phyloP scores from a whole-genome alignment of 139 green algal species.

The Dunaliella primolecta region DNA sequence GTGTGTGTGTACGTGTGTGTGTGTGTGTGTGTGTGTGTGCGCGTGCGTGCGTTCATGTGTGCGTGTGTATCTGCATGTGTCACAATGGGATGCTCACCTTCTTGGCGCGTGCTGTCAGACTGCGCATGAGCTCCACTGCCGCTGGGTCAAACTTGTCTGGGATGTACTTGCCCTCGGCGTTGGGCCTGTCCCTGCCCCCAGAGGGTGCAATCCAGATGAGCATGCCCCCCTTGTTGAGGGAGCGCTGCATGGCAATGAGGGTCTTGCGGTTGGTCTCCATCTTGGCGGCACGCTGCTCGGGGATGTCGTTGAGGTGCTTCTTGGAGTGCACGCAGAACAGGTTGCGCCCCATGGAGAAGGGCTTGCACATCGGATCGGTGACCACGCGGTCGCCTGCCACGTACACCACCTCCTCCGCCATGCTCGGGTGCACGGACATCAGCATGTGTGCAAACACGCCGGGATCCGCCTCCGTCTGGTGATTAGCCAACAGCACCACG shows the following conservation, averaged over 20 bases:
- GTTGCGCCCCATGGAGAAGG: slow-evolving; percentile 99
- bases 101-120: slow-evolving; percentile 33
- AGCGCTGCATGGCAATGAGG: slow-evolving; percentile 66
- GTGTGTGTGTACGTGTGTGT: slow-evolving; percentile 30
- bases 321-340: slow-evolving; percentile 98
- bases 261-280: slow-evolving; percentile 86
- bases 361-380: slow-evolving; percentile 92
- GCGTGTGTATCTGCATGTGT: not conserved
- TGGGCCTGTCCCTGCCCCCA: slow-evolving; percentile 83
- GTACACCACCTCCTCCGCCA: slow-evolving; percentile 85
- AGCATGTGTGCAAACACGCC: slow-evolving; percentile 95
- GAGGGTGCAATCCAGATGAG: slow-evolving; percentile 92
- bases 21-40: not conserved
- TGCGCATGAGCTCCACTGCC: slow-evolving; percentile 91
- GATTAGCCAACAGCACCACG: slow-evolving; percentile 96
- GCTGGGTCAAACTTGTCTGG: slow-evolving; percentile 81
- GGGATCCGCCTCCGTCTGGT: slow-evolving; percentile 97
- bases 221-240: slow-evolving; percentile 68
- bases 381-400: slow-evolving; percentile 91
- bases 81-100: not conserved
- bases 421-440: slow-evolving; percentile 67
- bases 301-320: slow-evolving; percentile 93
- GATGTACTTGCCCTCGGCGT: slow-evolving; percentile 55
- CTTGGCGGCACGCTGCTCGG: slow-evolving; percentile 82
- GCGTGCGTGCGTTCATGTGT: not conserved